Percentiles rank a stretch among this genome's conserved stretches.
Evolutionary conservation across 257 asterid species (phyloP).

Genomic region (Marsdenia floribunda): DNA sequence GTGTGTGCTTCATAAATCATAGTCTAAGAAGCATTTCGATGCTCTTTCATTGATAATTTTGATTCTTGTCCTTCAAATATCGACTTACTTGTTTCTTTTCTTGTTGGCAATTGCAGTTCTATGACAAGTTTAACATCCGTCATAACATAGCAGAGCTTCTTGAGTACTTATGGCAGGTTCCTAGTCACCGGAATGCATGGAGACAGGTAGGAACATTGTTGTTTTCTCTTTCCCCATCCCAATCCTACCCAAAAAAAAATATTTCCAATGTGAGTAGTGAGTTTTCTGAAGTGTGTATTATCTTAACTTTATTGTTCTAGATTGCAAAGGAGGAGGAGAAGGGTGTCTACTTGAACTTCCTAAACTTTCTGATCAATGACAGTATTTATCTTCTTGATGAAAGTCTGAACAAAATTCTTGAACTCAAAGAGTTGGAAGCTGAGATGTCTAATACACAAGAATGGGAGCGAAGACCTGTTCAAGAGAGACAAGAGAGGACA

Average conservation of each 20-base stretch:
- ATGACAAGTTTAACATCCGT: constrained; percentile 97
- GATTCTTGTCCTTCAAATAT: background rate
- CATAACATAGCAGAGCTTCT: constrained; percentile 98
- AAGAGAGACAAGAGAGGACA: constrained; percentile 95
- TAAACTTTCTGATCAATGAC: constrained; percentile 88
- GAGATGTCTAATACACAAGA: constrained; percentile 91
- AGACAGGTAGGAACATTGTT: constrained; percentile 53
- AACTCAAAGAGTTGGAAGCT: constrained; percentile 87
- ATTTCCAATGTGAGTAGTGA: background rate
- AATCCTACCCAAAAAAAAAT: background rate
- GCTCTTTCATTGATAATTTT: background rate
- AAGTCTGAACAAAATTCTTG: constrained; percentile 96
- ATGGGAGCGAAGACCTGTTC: constrained; percentile 89
- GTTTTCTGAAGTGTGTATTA: constrained; percentile 7
- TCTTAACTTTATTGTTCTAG: constrained; percentile 33
- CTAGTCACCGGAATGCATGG: constrained; percentile 97
- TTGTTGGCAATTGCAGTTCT: constrained; percentile 51
- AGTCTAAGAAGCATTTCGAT: background rate
- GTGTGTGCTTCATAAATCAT: background rate
- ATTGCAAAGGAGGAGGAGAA: constrained; percentile 97
- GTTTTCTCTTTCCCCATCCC: constrained; percentile 7
- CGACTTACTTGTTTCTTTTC: background rate
- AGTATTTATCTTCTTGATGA: constrained; percentile 93
- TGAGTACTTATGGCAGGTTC: constrained; percentile 97
- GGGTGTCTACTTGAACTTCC: constrained; percentile 87